These are phyloP conservation scores for Mycena indigotica DNA, from an alignment of 768 basidiomycete species.

Conservation along the genomic window DNA sequence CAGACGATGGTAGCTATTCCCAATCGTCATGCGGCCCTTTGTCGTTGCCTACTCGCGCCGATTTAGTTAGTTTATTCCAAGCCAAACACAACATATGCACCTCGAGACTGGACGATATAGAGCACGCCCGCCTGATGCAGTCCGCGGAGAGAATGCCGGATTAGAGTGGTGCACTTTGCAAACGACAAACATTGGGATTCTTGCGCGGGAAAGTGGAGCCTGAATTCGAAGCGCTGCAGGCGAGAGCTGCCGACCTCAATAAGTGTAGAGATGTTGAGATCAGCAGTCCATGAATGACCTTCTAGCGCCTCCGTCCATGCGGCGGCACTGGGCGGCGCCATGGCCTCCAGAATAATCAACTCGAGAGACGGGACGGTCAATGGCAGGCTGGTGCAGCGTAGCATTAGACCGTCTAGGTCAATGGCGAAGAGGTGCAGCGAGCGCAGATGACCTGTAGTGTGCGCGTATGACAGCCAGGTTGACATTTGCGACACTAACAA, in stretches of 20 bases:
- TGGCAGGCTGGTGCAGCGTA: not conserved
- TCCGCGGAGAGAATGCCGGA: not conserved
- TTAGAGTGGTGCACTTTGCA: not conserved
- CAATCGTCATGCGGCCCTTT: not conserved
- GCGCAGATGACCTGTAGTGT: not conserved
- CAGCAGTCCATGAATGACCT: not conserved
- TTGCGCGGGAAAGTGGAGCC: not conserved
- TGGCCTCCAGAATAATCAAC: not conserved
- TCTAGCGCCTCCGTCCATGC: not conserved
- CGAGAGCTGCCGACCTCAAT: no score
- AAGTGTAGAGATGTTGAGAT: not conserved
- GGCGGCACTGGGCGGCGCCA: not conserved
- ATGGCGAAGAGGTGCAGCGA: not conserved
- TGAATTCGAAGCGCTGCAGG: not conserved
- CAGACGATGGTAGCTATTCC: no score
- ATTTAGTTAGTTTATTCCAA: not conserved
- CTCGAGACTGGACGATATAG: not conserved
- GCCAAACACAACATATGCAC: not conserved
- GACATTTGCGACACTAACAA: not conserved
- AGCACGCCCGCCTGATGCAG: not conserved
- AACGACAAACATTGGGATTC: not conserved
- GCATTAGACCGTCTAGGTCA: not conserved
- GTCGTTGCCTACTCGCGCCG: not conserved
- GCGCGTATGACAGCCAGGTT: not conserved
- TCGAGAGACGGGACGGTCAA: not conserved